A percentile compares a stretch with the other conserved stretches of the same genome.
Evolutionary conservation across 768 basidiomycete genomes (phyloP).

Genomic region (Mycena vulgaris): DNA sequence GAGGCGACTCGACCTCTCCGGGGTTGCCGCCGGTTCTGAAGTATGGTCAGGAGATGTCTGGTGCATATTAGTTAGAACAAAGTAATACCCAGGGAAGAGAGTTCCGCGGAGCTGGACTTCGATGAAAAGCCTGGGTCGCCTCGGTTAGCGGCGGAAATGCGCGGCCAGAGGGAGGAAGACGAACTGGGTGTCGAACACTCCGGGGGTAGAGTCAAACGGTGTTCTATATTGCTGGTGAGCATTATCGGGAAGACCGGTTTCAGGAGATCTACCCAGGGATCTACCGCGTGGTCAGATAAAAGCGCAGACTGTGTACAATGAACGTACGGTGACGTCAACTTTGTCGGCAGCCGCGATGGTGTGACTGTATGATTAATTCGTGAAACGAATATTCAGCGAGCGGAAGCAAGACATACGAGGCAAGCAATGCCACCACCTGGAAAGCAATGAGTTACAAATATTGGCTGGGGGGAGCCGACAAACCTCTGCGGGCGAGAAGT

Average conservation of each 20-base stretch:
- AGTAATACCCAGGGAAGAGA: conserved; percentile 45
- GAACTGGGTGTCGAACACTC: conserved; percentile 58
- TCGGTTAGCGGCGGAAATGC: neutral
- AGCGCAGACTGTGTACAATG: neutral
- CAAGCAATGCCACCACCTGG: conserved; percentile 46
- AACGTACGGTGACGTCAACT: conserved; percentile 45
- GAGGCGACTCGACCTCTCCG: conserved; percentile 39
- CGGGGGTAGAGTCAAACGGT: conserved; percentile 64
- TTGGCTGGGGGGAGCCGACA: conserved; percentile 42
- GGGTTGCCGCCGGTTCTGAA: conserved; percentile 40
- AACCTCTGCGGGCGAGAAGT: conserved; percentile 53
- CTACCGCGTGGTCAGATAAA: conserved; percentile 22
- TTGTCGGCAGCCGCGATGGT: conserved; percentile 50
- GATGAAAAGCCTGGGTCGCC: conserved; percentile 41
- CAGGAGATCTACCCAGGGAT: conserved; percentile 29
- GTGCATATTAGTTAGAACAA: conserved; percentile 4
- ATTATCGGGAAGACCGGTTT: conserved; percentile 27
- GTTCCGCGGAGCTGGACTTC: conserved; percentile 51
- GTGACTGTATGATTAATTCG: conserved; percentile 33
- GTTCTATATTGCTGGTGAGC: conserved; percentile 41
- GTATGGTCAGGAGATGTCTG: conserved; percentile 31
- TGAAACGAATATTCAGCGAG: neutral
- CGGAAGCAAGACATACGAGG: conserved; percentile 43
- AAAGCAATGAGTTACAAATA: neutral
- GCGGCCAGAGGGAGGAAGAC: neutral